Evolutionary conservation across 2,329 filamentous ascomycete species (phyloP).

Genomic region (Tricladium varicosporioides): DNA sequence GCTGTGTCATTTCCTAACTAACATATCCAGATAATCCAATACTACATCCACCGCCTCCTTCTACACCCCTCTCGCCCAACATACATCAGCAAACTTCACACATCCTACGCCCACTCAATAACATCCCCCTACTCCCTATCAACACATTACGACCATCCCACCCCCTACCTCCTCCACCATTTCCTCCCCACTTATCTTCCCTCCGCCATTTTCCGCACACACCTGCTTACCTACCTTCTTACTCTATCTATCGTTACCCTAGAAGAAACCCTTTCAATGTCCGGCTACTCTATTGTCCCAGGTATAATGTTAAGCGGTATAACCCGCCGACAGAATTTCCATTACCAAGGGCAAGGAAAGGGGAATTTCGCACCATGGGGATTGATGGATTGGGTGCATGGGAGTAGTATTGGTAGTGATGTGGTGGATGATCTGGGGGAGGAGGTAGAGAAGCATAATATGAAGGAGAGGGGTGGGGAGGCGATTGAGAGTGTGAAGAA

Average conservation of each 20-base stretch:
- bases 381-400: conserved; percentile 59
- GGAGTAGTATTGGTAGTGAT: conserved; percentile 52
- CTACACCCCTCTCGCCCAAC: conserved; percentile 53
- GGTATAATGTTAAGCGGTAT: conserved; percentile 52
- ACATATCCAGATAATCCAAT: conserved; percentile 55
- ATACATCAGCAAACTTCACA: conserved; percentile 43
- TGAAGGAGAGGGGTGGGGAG: conserved; percentile 41
- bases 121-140: conserved; percentile 59
- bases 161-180: conserved; percentile 59
- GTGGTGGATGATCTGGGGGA: conserved; percentile 52
- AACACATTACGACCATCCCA: conserved; percentile 66
- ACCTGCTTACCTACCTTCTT: conserved; percentile 70
- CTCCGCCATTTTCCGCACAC: conserved; percentile 62
- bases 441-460: conserved; percentile 54
- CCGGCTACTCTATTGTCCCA: conserved; percentile 61
- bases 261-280: conserved; percentile 66
- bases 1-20: conserved; percentile 8
- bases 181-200: conserved; percentile 67
- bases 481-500: conserved; percentile 35
- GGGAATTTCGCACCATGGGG: conserved; percentile 64
- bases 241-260: conserved; percentile 61
- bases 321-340: conserved; percentile 49
- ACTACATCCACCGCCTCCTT: conserved; percentile 69
- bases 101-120: conserved; percentile 50
- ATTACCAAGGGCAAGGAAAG: conserved; percentile 53